phyloP scores from a whole-genome alignment of 2,329 filamentous ascomycete genomes.

The Xylaria sp. region DNA sequence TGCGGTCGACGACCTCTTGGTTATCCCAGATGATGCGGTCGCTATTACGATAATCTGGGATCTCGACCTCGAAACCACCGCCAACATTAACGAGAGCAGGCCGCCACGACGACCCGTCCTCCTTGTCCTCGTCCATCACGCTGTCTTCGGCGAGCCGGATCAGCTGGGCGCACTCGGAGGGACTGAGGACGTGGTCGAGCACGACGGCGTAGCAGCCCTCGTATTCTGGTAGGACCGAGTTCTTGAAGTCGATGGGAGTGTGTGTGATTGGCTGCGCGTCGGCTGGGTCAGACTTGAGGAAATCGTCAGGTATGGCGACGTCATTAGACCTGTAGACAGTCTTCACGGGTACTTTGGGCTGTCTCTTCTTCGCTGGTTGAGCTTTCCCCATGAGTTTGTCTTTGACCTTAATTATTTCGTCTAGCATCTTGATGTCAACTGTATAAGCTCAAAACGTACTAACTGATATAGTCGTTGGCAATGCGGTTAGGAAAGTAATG shows the following conservation, averaged over 20 bases:
- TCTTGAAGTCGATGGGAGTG: slow-evolving; percentile 64
- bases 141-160: slow-evolving; percentile 62
- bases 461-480: not conserved
- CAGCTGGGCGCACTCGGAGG: slow-evolving; percentile 71
- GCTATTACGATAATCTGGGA: slow-evolving; percentile 71
- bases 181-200: slow-evolving; percentile 71
- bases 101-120: slow-evolving; percentile 63
- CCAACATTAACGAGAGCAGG: slow-evolving; percentile 77
- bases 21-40: slow-evolving; percentile 83
- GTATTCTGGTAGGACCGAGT: slow-evolving; percentile 64
- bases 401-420: slow-evolving; percentile 14
- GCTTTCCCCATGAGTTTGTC: slow-evolving; percentile 1
- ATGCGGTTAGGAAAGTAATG: no score
- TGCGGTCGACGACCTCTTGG: slow-evolving; percentile 67
- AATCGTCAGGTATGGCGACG: slow-evolving; percentile 57
- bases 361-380: slow-evolving; percentile 6
- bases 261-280: slow-evolving; percentile 59
- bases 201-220: slow-evolving; percentile 67
- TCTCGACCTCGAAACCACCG: slow-evolving; percentile 66
- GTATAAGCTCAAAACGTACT: not conserved
- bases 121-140: slow-evolving; percentile 59
- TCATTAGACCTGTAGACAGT: slow-evolving; percentile 51
- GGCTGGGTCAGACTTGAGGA: slow-evolving; percentile 58
- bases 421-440: slow-evolving; percentile 17
- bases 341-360: slow-evolving; percentile 41